phyloP scores from a whole-genome alignment of 1,139 yeast genomes.

The Saccharomycopsis crataegensis region DNA sequence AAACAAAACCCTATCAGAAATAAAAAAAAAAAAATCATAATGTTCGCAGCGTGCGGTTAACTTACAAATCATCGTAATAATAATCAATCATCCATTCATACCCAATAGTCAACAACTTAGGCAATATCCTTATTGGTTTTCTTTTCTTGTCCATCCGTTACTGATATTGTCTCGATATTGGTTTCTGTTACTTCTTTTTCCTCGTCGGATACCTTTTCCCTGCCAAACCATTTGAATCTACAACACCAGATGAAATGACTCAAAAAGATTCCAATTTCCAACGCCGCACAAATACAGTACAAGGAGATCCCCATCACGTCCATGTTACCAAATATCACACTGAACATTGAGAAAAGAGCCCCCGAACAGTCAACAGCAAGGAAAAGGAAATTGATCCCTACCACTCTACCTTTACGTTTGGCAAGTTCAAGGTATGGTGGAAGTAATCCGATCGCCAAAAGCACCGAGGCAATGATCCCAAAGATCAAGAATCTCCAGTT shows the following conservation, averaged over 20 bases:
- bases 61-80: too few species aligned
- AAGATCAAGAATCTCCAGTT: conserved; percentile 74
- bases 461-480: conserved; percentile 72
- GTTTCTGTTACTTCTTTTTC: not conserved
- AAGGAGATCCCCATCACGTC: conserved; percentile 75
- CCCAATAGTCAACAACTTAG: not conserved
- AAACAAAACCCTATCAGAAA: too few species aligned
- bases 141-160: not conserved
- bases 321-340: conserved; percentile 53
- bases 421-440: conserved; percentile 87
- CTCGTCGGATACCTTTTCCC: conserved; percentile 19
- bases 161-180: not conserved
- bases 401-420: conserved; percentile 73
- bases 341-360: conserved; percentile 66
- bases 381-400: conserved; percentile 84
- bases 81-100: not conserved
- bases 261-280: conserved; percentile 71
- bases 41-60: too few species aligned
- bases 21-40: too few species aligned
- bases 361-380: conserved; percentile 72
- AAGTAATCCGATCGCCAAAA: conserved; percentile 68
- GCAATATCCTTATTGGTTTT: not conserved
- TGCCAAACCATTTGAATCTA: conserved; percentile 37
- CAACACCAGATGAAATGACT: conserved; percentile 70
- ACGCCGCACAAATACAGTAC: conserved; percentile 59